Evolutionary conservation across 139 green algal genomes (phyloP), one percentile per base, ranked within the genome.

Genomic region (Chlorella sp.): DNA sequence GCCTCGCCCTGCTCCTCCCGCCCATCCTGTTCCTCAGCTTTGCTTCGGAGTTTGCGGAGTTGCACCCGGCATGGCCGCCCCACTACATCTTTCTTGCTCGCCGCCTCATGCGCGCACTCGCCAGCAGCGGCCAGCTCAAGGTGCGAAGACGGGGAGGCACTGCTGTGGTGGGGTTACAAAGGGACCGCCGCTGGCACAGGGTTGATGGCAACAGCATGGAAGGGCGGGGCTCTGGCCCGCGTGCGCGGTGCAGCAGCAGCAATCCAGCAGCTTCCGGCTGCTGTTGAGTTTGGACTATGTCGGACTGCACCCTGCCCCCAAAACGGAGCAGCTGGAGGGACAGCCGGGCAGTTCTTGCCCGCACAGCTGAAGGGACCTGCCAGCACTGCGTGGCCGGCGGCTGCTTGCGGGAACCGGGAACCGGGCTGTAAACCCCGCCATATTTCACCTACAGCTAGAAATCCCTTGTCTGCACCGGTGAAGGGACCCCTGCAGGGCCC

Each of bases 1-100:
- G 26, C 12, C 68, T 88, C 4, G 36, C 73, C 2, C 39, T 66
- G 68, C 68, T 88, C 37, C 84, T 88, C 26, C 84, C 84, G 28
- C 84, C 71, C 68, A 88, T 88, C 26, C 34, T 88, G 68, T 88
- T 69, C 84, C 84, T 88, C 1, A 42, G 37, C 3, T 81, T 88
- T n/a, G 64, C 64, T 16, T n/a, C 22, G 15, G 84, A 88, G 84
- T 88, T 88, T 69, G 68, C 22, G 0, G 39, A 28, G 19, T 39
- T 88, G 84, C 84, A 88, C 68, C 84, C 84, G 36, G 32, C 42
- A 26, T 88, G 84, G 84, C 84, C 84, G 68, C 84, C 84, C 15
- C 84, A 88, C 84, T 88, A 88, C 84, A 15, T 88, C 68, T 88
- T 88, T 68, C 84, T 88, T 0, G 19, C 32, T 18, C 66, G 40